phyloP scores from a whole-genome alignment of 2,329 filamentous ascomycete genomes.

The Colletotrichum viniferum region DNA sequence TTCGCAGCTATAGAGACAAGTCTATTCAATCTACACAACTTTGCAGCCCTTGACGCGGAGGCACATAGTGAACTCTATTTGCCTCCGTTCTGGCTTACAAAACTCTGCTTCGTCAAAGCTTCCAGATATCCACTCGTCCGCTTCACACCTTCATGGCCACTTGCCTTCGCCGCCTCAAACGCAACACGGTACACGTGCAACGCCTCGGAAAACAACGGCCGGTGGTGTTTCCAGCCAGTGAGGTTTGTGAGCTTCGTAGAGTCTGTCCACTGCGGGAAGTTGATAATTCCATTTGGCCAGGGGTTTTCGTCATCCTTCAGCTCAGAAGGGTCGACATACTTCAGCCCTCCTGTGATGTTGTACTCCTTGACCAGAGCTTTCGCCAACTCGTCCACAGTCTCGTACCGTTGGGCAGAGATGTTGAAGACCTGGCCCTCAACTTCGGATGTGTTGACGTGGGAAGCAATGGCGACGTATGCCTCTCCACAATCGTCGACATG shows the following conservation, averaged over 20 bases:
- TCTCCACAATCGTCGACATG: conserved; percentile 56
- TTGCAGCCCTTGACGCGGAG: background rate
- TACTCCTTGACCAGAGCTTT: conserved; percentile 45
- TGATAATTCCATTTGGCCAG: conserved; percentile 31
- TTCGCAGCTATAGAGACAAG: background rate
- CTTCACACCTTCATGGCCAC: background rate
- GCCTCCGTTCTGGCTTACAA: background rate
- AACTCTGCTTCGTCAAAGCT: background rate
- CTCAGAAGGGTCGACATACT: conserved; percentile 26
- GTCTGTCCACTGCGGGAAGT: conserved; percentile 46
- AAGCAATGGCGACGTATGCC: conserved; percentile 50
- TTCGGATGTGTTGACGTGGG: conserved; percentile 31
- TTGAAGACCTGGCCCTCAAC: conserved; percentile 48
- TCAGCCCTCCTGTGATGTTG: conserved; percentile 33
- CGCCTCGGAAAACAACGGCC: conserved; percentile 40
- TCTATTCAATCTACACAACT: background rate
- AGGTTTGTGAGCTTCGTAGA: conserved; percentile 43
- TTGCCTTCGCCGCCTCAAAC: conserved; percentile 37
- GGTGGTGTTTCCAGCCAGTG: conserved; percentile 44
- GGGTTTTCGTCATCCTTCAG: conserved; percentile 2
- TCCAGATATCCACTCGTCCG: background rate
- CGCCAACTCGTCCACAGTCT: conserved; percentile 45
- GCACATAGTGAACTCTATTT: background rate
- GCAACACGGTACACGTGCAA: conserved; percentile 39
- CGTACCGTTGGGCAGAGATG: conserved; percentile 47